phyloP scores from a whole-genome alignment of 495 filamentous ascomycete species.

The Oleoguttula mirabilis region DNA sequence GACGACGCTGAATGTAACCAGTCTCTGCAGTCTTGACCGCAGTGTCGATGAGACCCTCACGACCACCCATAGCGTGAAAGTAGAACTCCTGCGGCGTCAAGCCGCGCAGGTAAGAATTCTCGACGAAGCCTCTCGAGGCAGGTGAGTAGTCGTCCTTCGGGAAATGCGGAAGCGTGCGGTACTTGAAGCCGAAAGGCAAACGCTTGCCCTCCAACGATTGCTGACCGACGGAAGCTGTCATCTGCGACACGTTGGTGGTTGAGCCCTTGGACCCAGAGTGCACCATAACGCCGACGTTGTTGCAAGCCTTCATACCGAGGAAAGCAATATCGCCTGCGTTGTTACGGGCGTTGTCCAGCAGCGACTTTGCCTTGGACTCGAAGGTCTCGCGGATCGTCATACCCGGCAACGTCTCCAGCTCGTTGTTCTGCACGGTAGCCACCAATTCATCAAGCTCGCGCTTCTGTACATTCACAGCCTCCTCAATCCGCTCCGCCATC shows the following conservation, averaged over 20 bases:
- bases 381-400: conserved; percentile 99
- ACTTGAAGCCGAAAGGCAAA: conserved; percentile 99
- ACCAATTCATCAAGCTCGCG: conserved; percentile 63
- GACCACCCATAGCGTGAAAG: conserved; percentile 99
- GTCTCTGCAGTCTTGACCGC: conserved; percentile 99
- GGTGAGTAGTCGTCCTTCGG: conserved; percentile 98
- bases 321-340: conserved; percentile 85
- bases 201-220: conserved; percentile 97
- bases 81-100: conserved; percentile 95
- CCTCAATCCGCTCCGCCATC: conserved; percentile 73
- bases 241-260: conserved; percentile 97
- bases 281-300: conserved; percentile 94
- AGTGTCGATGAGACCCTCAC: conserved; percentile 98
- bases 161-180: conserved; percentile 92
- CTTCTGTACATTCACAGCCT: conserved; percentile 67
- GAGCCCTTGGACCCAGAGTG: conserved; percentile 94
- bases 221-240: conserved; percentile 94
- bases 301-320: conserved; percentile 82
- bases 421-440: conserved; percentile 63
- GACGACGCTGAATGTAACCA: conserved; percentile 94
- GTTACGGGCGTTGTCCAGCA: conserved; percentile 90
- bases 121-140: conserved; percentile 92
- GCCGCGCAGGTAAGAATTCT: conserved; percentile 96
- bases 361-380: conserved; percentile 86
- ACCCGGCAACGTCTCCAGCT: conserved; percentile 78